phyloP scores from a whole-genome alignment of 2,329 filamentous ascomycete genomes.

The Alternaria dauci region DNA sequence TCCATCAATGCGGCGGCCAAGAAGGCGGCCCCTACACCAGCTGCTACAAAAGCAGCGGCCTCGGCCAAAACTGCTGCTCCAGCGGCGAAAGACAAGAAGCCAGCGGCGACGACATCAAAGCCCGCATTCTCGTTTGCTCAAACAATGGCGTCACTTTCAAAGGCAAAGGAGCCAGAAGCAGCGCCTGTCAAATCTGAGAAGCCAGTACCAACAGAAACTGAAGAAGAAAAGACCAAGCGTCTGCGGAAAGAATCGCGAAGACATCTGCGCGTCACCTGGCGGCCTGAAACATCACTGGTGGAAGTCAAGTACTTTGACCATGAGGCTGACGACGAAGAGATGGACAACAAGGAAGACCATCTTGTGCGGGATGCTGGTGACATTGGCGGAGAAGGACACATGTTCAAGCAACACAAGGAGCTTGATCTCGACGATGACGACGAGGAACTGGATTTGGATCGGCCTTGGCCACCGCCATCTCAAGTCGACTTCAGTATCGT shows the following conservation, averaged over 20 bases:
- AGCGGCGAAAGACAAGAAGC: conserved; percentile 42
- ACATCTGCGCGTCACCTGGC: conserved; percentile 75
- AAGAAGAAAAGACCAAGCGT: conserved; percentile 72
- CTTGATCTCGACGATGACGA: conserved; percentile 70
- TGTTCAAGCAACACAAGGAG: conserved; percentile 67
- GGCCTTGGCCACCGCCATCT: conserved; percentile 45
- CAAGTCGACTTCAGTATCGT: conserved; percentile 56
- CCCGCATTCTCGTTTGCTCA: conserved; percentile 51
- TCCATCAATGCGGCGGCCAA: conserved; percentile 57
- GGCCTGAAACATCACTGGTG: conserved; percentile 71
- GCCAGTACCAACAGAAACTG: conserved; percentile 66
- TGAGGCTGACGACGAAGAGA: conserved; percentile 74
- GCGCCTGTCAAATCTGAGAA: conserved; percentile 61
- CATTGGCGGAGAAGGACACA: conserved; percentile 69
- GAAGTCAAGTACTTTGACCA: conserved; percentile 75
- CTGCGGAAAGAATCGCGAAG: conserved; percentile 76
- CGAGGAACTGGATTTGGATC: conserved; percentile 60
- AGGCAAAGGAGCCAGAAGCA: conserved; percentile 63
- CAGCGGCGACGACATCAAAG: conserved; percentile 34
- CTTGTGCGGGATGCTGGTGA: conserved; percentile 77
- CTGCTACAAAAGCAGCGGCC: conserved; percentile 32
- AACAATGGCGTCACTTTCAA: conserved; percentile 56
- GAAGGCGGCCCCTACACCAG: conserved; percentile 46
- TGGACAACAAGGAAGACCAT: conserved; percentile 64
- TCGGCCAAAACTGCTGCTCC: conserved; percentile 37